Conservation (phyloP, 2,329 filamentous ascomycete species). For the Lecanicillium sp. region DNA sequence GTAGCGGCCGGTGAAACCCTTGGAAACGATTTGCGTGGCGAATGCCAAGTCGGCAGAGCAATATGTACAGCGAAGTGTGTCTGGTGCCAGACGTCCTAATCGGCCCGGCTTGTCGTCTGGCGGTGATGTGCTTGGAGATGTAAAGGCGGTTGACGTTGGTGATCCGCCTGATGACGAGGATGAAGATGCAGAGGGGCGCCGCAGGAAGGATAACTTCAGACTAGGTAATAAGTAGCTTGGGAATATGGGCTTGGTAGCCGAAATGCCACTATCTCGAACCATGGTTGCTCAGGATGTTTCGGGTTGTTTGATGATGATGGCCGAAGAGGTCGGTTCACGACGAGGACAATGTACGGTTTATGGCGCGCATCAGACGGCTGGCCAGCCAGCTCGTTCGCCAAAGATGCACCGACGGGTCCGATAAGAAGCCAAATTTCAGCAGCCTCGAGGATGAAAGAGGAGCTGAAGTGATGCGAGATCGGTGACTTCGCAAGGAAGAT, state of each 20-base stretch:
- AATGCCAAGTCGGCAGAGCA: constrained; percentile 56
- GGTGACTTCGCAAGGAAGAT: too few relatives aligned
- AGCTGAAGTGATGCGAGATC: too few relatives aligned
- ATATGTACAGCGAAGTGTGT: constrained; percentile 49
- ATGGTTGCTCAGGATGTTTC: constrained; percentile 12
- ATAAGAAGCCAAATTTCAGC: too few relatives aligned
- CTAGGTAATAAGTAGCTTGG: constrained; percentile 44
- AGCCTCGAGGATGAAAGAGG: too few relatives aligned
- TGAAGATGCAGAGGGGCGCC: constrained; percentile 28
- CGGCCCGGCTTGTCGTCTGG: constrained; percentile 15
- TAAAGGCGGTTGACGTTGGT: constrained; percentile 14
- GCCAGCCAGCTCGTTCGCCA: too few relatives aligned
- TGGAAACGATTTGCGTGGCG: constrained; percentile 52
- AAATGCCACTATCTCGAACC: constrained; percentile 29
- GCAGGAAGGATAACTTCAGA: constrained; percentile 38
- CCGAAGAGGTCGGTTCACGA: too few relatives aligned
- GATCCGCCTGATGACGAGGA: constrained; percentile 22
- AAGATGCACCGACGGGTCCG: too few relatives aligned
- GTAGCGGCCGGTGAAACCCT: constrained; percentile 58
- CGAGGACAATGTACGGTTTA: too few relatives aligned
- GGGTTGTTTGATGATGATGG: too few relatives aligned
- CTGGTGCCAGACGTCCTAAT: constrained; percentile 37
- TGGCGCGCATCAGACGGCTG: too few relatives aligned
- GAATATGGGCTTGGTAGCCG: constrained; percentile 36
- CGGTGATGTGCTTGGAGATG: constrained; percentile 20